Evolutionary conservation across 139 green algal genomes (phyloP).

Genomic region (Choricystis sp.): DNA sequence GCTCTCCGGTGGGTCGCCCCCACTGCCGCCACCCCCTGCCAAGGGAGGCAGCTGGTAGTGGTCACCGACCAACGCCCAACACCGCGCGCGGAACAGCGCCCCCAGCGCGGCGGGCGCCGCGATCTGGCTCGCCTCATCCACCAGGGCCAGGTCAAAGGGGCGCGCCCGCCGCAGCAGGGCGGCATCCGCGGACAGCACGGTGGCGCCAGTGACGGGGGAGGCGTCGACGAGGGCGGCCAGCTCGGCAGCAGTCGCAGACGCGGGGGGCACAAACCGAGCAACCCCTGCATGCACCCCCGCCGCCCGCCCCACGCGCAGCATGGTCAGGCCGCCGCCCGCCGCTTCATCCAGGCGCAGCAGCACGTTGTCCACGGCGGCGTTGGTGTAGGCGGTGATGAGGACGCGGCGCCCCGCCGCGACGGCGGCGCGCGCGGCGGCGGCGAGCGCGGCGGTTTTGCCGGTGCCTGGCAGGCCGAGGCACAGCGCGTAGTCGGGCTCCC

Average conservation of each 20-base stretch:
- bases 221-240: conserved; percentile 6
- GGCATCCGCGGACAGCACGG: conserved; percentile 51
- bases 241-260: conserved; percentile 8
- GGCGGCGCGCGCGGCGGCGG: conserved; percentile 31
- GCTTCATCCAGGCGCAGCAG: conserved; percentile 50
- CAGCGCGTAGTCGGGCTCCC: conserved; percentile 54
- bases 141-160: conserved; percentile 81
- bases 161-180: conserved; percentile 34
- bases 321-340: conserved; percentile 15
- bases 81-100: conserved; percentile 41
- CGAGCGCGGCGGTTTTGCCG: conserved; percentile 63
- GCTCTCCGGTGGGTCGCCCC: too few relatives aligned
- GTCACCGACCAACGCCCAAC: conserved; percentile 66
- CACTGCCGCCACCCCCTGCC: too few relatives aligned
- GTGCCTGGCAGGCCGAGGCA: conserved; percentile 76
- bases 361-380: conserved; percentile 95
- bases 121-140: conserved; percentile 85
- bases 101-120: conserved; percentile 36
- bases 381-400: conserved; percentile 88
- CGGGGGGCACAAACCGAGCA: conserved; percentile 30
- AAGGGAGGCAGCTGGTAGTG: conserved; percentile 66
- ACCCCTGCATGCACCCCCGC: conserved; percentile 37
- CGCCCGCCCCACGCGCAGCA: conserved; percentile 57
- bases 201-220: conserved; percentile 32
- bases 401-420: conserved; percentile 33